A percentile compares a stretch with the other conserved stretches of the same genome.
Evolutionary conservation across 1,284 basidiomycete species (phyloP).

Genomic region (Ceratobasidium sp.): DNA sequence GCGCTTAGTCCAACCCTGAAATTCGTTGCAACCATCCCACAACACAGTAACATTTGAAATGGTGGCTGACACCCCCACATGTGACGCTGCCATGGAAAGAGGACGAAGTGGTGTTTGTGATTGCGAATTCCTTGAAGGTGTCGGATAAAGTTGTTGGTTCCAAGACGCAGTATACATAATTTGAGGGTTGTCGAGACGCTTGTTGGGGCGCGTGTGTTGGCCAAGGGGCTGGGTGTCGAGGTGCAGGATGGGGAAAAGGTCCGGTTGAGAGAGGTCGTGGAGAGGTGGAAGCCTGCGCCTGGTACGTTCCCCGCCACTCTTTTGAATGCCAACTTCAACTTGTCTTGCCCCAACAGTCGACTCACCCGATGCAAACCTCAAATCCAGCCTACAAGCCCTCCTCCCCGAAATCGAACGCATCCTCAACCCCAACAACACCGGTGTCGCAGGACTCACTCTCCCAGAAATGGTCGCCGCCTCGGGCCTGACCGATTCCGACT

Average conservation of each 20-base stretch:
- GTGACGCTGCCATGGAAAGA: constrained; percentile 60
- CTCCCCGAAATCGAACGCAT: constrained; percentile 62
- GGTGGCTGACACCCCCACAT: no score
- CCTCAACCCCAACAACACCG: constrained; percentile 59
- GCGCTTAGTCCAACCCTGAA: not conserved
- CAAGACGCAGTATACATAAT: constrained; percentile 83
- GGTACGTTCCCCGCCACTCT: constrained; percentile 4
- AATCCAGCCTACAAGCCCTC: constrained; percentile 62
- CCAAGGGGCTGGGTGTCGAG: constrained; percentile 63
- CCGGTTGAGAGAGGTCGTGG: constrained; percentile 60
- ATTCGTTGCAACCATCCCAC: not conserved
- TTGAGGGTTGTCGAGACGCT: constrained; percentile 88
- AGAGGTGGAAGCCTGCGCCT: constrained; percentile 59
- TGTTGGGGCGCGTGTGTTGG: constrained; percentile 78
- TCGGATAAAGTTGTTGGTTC: constrained; percentile 82
- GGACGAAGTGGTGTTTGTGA: constrained; percentile 68
- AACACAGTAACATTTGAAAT: no score
- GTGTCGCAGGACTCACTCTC: constrained; percentile 69
- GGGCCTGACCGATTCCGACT: constrained; percentile 66
- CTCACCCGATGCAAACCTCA: constrained; percentile 54
- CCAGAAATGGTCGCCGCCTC: constrained; percentile 77
- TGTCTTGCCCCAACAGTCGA: constrained; percentile 49
- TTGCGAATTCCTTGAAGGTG: constrained; percentile 86
- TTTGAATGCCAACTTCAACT: constrained; percentile 26
- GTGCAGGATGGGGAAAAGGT: constrained; percentile 60